phyloP scores from a whole-genome alignment of 768 basidiomycete genomes.

The Flagelloscypha sp. region DNA sequence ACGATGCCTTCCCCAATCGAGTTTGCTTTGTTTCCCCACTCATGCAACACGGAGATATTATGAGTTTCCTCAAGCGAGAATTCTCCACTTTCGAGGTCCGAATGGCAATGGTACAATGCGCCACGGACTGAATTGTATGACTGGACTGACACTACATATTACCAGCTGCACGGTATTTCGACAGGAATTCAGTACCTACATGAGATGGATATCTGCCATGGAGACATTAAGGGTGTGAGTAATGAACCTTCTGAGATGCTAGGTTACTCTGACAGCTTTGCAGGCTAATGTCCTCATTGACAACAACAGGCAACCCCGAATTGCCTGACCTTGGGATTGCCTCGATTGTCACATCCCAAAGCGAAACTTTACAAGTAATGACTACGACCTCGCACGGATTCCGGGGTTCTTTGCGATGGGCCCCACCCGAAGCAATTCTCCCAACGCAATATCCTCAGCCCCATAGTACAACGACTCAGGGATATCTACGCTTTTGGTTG shows the following conservation, averaged over 20 bases:
- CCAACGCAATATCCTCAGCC: neutral
- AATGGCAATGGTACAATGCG: no score
- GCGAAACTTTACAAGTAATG: no score
- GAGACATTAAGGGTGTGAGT: constrained; percentile 18
- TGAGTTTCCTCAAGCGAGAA: constrained; percentile 10
- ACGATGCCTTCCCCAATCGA: constrained; percentile 13
- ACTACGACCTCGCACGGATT: constrained; percentile 4
- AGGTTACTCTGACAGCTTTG: neutral
- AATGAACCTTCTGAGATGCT: no score
- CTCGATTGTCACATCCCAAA: constrained; percentile 6
- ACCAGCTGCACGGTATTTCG: constrained; percentile 26
- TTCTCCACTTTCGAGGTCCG: no score
- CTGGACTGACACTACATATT: no score
- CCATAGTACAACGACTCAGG: constrained; percentile 6
- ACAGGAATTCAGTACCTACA: constrained; percentile 28
- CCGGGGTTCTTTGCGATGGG: constrained; percentile 12
- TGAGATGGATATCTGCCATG: constrained; percentile 15
- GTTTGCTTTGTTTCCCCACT: constrained; percentile 15
- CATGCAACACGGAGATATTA: constrained; percentile 13
- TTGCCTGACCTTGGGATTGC: constrained; percentile 15
- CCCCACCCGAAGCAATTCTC: constrained; percentile 8
- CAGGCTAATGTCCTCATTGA: constrained; percentile 15
- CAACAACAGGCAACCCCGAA: constrained; percentile 6
- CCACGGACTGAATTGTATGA: no score
- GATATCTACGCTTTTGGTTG: constrained; percentile 13